phyloP scores from a whole-genome alignment of 345 rosid species.

The Schrenkiella parvula region DNA sequence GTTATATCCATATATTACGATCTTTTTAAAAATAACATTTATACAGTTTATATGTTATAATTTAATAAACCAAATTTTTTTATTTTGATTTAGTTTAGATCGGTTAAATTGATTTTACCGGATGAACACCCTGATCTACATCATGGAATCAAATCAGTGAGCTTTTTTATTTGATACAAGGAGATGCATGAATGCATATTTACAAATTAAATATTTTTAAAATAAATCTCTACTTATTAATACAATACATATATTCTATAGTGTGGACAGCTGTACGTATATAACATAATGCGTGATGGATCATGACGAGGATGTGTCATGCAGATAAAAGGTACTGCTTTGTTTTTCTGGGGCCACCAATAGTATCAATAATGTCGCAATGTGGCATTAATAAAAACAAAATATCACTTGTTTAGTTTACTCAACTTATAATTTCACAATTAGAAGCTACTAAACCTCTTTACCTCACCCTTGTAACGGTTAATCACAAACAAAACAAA shows the following conservation, averaged over 20 bases:
- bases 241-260: conserved; percentile 19
- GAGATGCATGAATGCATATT: background rate
- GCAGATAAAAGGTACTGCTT: conserved; percentile 15
- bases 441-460: background rate
- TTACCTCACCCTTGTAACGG: background rate
- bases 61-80: too few species aligned
- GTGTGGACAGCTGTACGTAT: conserved; percentile 24
- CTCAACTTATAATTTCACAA: background rate
- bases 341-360: conserved; percentile 21
- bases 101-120: too few species aligned
- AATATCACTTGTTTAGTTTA: background rate
- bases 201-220: background rate
- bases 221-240: background rate
- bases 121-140: too few species aligned
- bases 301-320: conserved; percentile 33
- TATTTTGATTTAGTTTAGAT: too few species aligned
- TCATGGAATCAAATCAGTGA: background rate
- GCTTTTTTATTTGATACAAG: background rate
- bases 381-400: conserved; percentile 5
- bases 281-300: conserved; percentile 28
- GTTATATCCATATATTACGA: too few species aligned
- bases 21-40: too few species aligned
- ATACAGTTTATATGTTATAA: too few species aligned
- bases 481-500: background rate
- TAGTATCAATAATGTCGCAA: conserved; percentile 20